phyloP scores from a whole-genome alignment of 768 basidiomycete genomes.

The Lentinula guzmanii region DNA sequence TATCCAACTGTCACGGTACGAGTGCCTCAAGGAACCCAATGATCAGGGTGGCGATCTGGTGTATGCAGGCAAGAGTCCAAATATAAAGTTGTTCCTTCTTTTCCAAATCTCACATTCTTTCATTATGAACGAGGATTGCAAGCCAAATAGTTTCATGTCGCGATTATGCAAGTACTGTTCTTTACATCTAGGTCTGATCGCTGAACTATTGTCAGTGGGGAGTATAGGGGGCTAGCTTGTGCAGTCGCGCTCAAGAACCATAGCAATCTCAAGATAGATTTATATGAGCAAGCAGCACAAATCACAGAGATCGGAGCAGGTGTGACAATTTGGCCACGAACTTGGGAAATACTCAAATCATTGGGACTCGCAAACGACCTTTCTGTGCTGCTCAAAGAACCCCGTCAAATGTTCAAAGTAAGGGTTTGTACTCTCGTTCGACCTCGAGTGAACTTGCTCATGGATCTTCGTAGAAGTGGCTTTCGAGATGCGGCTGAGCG shows the following conservation, averaged over 20 bases:
- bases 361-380: conserved; percentile 20
- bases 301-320: conserved; percentile 29
- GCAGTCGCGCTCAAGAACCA: conserved; percentile 20
- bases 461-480: conserved; percentile 12
- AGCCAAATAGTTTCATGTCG: background rate
- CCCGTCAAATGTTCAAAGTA: background rate
- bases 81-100: too few relatives aligned
- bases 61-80: too few relatives aligned
- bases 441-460: background rate
- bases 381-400: background rate
- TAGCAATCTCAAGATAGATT: conserved; percentile 18
- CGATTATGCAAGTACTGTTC: conserved; percentile 1
- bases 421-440: background rate
- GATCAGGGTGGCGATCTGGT: background rate
- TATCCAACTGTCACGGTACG: background rate
- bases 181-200: background rate
- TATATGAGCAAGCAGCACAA: conserved; percentile 28
- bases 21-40: background rate
- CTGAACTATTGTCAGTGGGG: background rate
- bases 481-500: conserved; percentile 24
- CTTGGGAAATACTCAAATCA: conserved; percentile 13
- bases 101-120: too few relatives aligned
- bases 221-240: conserved; percentile 25
- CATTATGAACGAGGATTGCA: background rate
- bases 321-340: conserved; percentile 24